These are phyloP conservation scores for Takakia lepidozioides DNA, from an alignment of 225 moss, liverwort and hornwort genomes.

Conservation along the genomic window DNA sequence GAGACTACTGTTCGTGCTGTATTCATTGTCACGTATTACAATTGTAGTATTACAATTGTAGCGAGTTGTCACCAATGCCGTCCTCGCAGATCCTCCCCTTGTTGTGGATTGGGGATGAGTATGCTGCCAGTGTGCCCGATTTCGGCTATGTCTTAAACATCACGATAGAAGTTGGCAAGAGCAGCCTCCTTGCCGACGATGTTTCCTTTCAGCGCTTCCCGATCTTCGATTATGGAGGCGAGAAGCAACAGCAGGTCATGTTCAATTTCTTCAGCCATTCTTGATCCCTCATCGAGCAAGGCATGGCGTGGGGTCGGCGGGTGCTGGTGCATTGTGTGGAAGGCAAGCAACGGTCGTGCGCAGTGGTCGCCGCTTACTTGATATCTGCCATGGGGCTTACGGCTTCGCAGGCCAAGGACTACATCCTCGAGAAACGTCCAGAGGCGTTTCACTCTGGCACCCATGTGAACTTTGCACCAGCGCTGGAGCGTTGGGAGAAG, in stretches of 20 bases:
- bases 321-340: neutral
- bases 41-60: too few relatives aligned
- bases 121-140: neutral
- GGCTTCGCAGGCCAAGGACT: neutral
- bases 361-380: neutral
- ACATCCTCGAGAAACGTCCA: neutral
- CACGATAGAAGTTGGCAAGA: neutral
- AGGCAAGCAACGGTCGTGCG: neutral
- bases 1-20: too few relatives aligned
- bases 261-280: neutral
- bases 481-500: constrained; percentile 1
- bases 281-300: too few relatives aligned
- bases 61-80: too few relatives aligned
- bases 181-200: neutral
- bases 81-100: neutral
- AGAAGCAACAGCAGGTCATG: neutral
- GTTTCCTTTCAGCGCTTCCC: neutral
- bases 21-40: too few relatives aligned
- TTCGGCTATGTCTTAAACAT: neutral
- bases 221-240: neutral
- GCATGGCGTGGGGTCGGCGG: too few relatives aligned
- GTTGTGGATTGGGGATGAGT: neutral
- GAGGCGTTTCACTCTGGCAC: neutral
- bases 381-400: neutral
- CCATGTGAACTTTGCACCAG: neutral